A percentile compares a stretch with the other conserved stretches of the same genome.
phyloP scores from a whole-genome alignment of 2,329 filamentous ascomycete species.

The Sordariomycetes sp. region DNA sequence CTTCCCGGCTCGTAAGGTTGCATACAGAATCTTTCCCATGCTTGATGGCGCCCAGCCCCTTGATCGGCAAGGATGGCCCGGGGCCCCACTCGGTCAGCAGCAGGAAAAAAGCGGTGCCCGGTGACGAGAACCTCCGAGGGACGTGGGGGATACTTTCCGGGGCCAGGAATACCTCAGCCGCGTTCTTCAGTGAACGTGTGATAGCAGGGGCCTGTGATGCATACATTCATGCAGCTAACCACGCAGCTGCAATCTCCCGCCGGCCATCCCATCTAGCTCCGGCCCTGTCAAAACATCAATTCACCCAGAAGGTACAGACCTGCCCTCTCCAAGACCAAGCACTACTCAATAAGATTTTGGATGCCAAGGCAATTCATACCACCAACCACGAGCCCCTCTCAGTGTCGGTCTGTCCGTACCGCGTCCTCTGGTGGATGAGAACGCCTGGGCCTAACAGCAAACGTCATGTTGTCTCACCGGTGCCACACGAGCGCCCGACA shows the following conservation, averaged over 20 bases:
- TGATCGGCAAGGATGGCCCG: not conserved
- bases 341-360: too few species aligned
- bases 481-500: not conserved
- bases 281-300: not conserved
- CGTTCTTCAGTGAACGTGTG: not conserved
- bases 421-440: not conserved
- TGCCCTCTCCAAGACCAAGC: not conserved
- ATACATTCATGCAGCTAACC: not conserved
- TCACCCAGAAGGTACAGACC: not conserved
- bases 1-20: not conserved
- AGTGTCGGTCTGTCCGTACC: not conserved
- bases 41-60: not conserved
- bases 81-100: not conserved
- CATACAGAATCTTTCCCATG: not conserved
- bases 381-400: not conserved
- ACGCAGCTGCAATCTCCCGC: not conserved
- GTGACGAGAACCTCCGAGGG: not conserved
- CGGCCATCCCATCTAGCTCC: not conserved
- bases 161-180: not conserved
- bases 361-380: not conserved
- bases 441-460: not conserved
- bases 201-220: not conserved
- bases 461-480: not conserved
- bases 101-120: not conserved
- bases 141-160: not conserved